A percentile compares a stretch with the other conserved stretches of the same genome.
Evolutionary conservation across 805 yeast species (phyloP).

Genomic region (Candida stauntonica): DNA sequence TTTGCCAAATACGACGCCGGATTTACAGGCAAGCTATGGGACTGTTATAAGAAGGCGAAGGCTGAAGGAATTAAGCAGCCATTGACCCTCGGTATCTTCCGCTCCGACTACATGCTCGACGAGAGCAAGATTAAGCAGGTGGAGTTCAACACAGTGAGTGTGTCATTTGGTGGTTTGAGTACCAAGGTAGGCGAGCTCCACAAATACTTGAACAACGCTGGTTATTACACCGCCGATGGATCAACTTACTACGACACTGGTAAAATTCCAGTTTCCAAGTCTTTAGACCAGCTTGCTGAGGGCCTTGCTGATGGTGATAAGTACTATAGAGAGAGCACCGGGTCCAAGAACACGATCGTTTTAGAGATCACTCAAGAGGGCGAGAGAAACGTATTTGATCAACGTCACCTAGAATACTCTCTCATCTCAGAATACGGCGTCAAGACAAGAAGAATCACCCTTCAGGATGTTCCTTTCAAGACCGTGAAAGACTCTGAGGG

Average conservation of each 20-base stretch:
- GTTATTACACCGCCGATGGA: constrained; percentile 46
- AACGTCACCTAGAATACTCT: constrained; percentile 73
- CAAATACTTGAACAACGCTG: constrained; percentile 53
- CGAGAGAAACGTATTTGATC: constrained; percentile 91
- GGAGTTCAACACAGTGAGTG: constrained; percentile 94
- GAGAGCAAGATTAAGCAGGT: constrained; percentile 72
- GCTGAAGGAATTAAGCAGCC: constrained; percentile 53
- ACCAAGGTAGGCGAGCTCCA: constrained; percentile 77
- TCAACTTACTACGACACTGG: constrained; percentile 40
- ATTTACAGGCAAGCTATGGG: constrained; percentile 78
- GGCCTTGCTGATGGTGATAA: constrained; percentile 67
- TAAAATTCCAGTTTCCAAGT: constrained; percentile 62
- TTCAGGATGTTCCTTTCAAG: constrained; percentile 49
- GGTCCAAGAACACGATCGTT: constrained; percentile 44
- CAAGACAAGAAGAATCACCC: constrained; percentile 59
- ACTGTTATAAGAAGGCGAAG: constrained; percentile 48
- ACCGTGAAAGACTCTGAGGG: constrained; percentile 37
- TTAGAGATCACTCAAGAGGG: constrained; percentile 77
- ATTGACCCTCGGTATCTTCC: constrained; percentile 74
- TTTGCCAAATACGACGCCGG: constrained; percentile 59
- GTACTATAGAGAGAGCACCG: constrained; percentile 41
- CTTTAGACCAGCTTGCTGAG: constrained; percentile 54
- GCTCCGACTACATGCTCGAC: constrained; percentile 84
- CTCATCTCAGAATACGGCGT: constrained; percentile 54
- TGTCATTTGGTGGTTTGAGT: constrained; percentile 90